Conservation (phyloP, 2,329 filamentous ascomycete genomes). For the Scleromitrula shiraiana region DNA sequence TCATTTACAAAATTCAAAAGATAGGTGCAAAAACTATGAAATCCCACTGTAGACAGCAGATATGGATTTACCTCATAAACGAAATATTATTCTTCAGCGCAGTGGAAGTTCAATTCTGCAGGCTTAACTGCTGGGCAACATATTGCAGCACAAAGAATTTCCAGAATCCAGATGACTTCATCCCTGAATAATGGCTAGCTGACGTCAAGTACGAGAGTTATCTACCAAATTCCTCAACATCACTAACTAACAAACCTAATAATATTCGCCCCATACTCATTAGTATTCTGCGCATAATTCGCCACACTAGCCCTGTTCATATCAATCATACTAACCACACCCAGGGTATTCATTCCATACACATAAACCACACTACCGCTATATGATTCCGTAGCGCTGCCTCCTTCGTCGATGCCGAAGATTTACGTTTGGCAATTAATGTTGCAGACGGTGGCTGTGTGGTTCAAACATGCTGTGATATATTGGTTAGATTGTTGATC, state of each 20-base stretch:
- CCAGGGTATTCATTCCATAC: constrained; percentile 19
- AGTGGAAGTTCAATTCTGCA: no score
- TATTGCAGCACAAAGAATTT: no score
- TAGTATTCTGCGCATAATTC: constrained; percentile 13
- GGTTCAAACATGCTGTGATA: constrained; percentile 12
- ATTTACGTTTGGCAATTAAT: constrained; percentile 19
- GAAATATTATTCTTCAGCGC: no score
- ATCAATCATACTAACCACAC: constrained; percentile 18
- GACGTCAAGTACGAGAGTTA: no score
- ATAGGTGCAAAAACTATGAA: no score
- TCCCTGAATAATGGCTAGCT: no score
- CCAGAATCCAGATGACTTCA: no score
- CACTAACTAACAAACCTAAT: constrained; percentile 12
- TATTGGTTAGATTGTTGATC: neutral
- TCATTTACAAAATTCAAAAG: no score
- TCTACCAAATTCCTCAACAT: neutral
- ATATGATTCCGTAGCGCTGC: neutral
- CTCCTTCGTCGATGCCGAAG: constrained; percentile 16
- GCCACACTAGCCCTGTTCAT: constrained; percentile 11
- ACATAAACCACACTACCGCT: constrained; percentile 11
- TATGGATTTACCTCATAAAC: no score
- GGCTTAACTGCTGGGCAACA: no score
- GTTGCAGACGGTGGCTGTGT: constrained; percentile 3
- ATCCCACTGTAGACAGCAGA: no score
- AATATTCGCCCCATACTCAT: constrained; percentile 16